Conservation (phyloP, 306 rosid species). For the Trifolium subterraneum region DNA sequence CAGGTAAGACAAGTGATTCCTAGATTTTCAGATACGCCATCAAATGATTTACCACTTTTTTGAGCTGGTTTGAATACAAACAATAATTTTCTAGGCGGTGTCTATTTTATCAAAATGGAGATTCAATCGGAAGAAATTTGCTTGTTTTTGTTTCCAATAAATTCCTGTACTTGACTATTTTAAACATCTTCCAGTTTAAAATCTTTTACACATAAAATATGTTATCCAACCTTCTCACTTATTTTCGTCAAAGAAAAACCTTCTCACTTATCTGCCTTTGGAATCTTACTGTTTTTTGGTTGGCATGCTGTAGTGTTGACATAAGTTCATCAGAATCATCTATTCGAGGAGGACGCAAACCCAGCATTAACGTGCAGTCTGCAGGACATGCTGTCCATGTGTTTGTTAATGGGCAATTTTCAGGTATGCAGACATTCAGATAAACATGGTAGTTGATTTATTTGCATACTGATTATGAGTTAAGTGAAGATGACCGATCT, state of each 20-base stretch:
- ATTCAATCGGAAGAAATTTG: slow-evolving; percentile 13
- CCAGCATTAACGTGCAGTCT: slow-evolving; percentile 74
- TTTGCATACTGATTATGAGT: slow-evolving; percentile 19
- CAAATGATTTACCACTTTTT: neutral
- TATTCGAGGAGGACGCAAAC: slow-evolving; percentile 70
- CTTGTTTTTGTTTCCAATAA: slow-evolving; percentile 18
- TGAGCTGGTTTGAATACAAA: neutral
- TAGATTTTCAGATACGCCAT: slow-evolving; percentile 6
- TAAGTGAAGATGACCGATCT: slow-evolving; percentile 19
- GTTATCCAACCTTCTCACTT: neutral
- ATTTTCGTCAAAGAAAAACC: too few relatives aligned
- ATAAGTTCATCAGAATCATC: slow-evolving; percentile 78
- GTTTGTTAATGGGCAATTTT: slow-evolving; percentile 77
- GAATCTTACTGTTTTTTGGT: slow-evolving; percentile 17
- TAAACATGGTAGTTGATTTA: slow-evolving; percentile 18
- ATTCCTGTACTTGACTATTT: neutral
- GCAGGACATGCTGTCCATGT: slow-evolving; percentile 94
- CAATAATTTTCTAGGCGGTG: neutral
- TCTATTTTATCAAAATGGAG: neutral
- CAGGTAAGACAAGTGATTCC: slow-evolving; percentile 57
- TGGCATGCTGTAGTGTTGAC: slow-evolving; percentile 60
- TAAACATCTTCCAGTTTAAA: slow-evolving; percentile 5
- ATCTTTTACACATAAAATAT: slow-evolving; percentile 15
- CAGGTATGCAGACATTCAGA: slow-evolving; percentile 57
- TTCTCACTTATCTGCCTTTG: neutral